Evolutionary conservation across 768 basidiomycete species (phyloP).

Genomic region (Boletus eberwhitei): DNA sequence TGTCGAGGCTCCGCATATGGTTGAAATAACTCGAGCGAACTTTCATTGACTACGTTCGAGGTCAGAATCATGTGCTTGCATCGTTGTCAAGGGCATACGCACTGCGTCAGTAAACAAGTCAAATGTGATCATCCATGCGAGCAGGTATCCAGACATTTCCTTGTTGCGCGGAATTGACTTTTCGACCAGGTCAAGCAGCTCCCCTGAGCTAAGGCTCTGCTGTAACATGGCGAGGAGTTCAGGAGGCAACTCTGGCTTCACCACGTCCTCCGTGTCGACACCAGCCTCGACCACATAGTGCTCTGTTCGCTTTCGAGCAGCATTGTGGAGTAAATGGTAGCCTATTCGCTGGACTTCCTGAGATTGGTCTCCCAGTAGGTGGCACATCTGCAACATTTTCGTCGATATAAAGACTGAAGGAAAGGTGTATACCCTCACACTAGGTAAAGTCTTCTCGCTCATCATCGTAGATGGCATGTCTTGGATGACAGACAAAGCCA

Average conservation of each 20-base stretch:
- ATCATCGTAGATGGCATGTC: conserved; percentile 62
- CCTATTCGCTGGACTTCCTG: conserved; percentile 72
- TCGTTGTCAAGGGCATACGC: conserved; percentile 28
- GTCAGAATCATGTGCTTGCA: background rate
- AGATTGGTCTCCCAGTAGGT: conserved; percentile 65
- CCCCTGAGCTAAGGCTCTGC: conserved; percentile 40
- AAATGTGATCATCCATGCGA: conserved; percentile 88
- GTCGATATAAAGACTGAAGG: background rate
- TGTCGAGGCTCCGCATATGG: conserved; percentile 67
- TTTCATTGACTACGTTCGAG: conserved; percentile 67
- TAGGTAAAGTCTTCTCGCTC: conserved; percentile 59
- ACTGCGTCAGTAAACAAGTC: conserved; percentile 84
- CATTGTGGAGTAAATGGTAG: conserved; percentile 66
- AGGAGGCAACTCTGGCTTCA: conserved; percentile 55
- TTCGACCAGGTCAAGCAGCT: conserved; percentile 37
- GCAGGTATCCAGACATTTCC: conserved; percentile 63
- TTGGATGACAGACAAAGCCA: conserved; percentile 66
- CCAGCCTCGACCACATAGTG: conserved; percentile 84
- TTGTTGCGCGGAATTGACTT: conserved; percentile 33
- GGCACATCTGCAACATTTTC: conserved; percentile 58
- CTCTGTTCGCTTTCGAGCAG: conserved; percentile 74
- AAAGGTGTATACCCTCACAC: conserved; percentile 38
- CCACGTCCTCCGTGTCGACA: conserved; percentile 61
- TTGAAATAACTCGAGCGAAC: conserved; percentile 84
- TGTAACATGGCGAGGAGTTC: conserved; percentile 67